These are phyloP conservation scores for Colletotrichum sp. DNA, from an alignment of 2,329 filamentous ascomycete species.

Conservation along the genomic window DNA sequence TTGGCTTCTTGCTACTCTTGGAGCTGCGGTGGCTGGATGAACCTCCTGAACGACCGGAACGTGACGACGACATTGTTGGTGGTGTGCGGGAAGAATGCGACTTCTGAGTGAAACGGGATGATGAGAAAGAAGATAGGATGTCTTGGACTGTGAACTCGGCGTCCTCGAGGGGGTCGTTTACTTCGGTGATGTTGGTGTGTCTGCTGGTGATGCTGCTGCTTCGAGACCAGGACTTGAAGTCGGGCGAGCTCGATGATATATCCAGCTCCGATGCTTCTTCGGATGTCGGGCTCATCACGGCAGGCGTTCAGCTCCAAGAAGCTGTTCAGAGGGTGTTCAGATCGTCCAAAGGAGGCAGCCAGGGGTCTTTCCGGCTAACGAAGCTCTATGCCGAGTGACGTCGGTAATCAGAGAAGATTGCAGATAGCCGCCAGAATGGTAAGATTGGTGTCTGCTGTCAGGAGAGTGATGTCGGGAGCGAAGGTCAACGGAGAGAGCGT, in stretches of 20 bases:
- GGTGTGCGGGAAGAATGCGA: not conserved
- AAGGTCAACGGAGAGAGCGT: not conserved
- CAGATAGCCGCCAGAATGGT: constrained; percentile 6
- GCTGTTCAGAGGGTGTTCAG: not conserved
- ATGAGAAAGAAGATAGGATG: not conserved
- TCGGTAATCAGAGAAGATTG: not conserved
- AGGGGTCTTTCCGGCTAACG: not conserved
- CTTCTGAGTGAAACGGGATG: not conserved
- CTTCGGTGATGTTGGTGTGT: not conserved
- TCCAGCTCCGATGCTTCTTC: not conserved
- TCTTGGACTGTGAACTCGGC: not conserved
- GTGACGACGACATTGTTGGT: constrained; percentile 32
- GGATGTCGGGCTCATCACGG: not conserved
- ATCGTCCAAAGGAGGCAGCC: not conserved
- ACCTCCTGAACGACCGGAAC: constrained; percentile 26
- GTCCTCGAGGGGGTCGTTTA: not conserved
- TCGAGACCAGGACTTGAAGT: not conserved
- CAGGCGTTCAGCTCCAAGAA: not conserved
- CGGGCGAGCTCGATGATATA: constrained; percentile 6
- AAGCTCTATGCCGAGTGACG: not conserved
- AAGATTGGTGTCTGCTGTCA: not conserved
- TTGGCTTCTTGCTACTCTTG: constrained; percentile 29
- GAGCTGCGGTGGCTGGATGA: constrained; percentile 25
- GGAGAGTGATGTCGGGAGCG: not conserved
- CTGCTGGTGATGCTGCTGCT: not conserved